A percentile compares a stretch with the other conserved stretches of the same genome.
Conservation (phyloP, 176 grass and related monocot species). For the Phyllostachys edulis region DNA sequence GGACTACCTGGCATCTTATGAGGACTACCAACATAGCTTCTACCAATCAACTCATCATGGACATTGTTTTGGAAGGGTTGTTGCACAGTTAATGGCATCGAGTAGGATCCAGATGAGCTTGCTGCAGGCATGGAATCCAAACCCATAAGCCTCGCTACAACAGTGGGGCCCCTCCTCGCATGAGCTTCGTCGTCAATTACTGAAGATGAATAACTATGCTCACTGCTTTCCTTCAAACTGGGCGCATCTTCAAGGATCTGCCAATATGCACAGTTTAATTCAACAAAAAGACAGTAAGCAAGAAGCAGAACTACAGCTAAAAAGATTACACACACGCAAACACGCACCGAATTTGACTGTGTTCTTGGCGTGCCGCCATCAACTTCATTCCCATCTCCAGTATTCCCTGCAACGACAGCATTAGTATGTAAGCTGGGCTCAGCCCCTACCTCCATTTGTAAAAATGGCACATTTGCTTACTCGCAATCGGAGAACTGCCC, state of each 20-base stretch:
- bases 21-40: conserved; percentile 41
- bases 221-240: conserved; percentile 64
- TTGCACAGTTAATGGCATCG: conserved; percentile 25
- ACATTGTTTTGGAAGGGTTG: conserved; percentile 16
- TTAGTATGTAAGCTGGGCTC: background rate
- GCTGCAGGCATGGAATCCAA: conserved; percentile 73
- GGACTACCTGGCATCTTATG: conserved; percentile 78
- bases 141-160: conserved; percentile 93
- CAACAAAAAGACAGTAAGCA: background rate
- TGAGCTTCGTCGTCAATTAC: conserved; percentile 61
- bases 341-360: conserved; percentile 48
- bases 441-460: background rate
- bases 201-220: conserved; percentile 71
- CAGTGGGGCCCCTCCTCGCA: conserved; percentile 48
- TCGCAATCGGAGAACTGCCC: conserved; percentile 15
- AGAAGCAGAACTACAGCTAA: background rate
- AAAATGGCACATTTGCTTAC: conserved; percentile 24
- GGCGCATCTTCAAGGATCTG: conserved; percentile 69
- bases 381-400: conserved; percentile 33
- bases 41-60: conserved; percentile 35
- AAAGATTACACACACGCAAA: background rate
- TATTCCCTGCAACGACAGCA: conserved; percentile 36
- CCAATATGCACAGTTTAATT: conserved; percentile 3
- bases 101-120: conserved; percentile 45
- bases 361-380: conserved; percentile 37